Evolutionary conservation across 2,329 filamentous ascomycete species (phyloP).

Genomic region (Aureobasidium sp.): DNA sequence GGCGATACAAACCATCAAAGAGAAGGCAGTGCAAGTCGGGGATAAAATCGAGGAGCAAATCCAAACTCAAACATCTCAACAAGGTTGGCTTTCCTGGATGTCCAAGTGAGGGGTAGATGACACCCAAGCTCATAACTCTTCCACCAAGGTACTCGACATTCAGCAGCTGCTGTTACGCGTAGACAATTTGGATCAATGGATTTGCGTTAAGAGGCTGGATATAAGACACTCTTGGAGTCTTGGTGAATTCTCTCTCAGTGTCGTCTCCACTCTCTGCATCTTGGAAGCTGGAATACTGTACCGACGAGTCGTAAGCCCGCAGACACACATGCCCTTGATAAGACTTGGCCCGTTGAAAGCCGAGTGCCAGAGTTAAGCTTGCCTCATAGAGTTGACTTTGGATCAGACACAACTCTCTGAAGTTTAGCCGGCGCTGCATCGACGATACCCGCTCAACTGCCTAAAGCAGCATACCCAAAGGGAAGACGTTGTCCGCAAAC

Average conservation of each 20-base stretch:
- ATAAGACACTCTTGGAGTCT: too few relatives aligned
- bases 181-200: not conserved
- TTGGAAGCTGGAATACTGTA: not conserved
- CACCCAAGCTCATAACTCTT: not conserved
- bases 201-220: not conserved
- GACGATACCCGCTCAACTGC: conserved; percentile 1
- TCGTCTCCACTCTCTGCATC: not conserved
- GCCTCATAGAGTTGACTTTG: not conserved
- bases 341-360: not conserved
- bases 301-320: not conserved
- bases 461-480: not conserved
- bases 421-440: not conserved
- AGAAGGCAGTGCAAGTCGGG: not conserved
- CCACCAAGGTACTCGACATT: not conserved
- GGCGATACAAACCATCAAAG: not conserved
- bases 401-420: not conserved
- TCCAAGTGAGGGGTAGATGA: conserved; percentile 3
- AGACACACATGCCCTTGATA: not conserved
- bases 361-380: not conserved
- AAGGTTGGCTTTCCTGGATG: conserved; percentile 7
- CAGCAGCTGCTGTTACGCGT: not conserved
- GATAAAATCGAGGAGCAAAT: not conserved
- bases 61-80: not conserved
- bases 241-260: not conserved
- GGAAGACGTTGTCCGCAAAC: not conserved